These are phyloP conservation scores for Fistulifera solaris DNA, from an alignment of 108 stramenopile species.

Conservation along the genomic window DNA sequence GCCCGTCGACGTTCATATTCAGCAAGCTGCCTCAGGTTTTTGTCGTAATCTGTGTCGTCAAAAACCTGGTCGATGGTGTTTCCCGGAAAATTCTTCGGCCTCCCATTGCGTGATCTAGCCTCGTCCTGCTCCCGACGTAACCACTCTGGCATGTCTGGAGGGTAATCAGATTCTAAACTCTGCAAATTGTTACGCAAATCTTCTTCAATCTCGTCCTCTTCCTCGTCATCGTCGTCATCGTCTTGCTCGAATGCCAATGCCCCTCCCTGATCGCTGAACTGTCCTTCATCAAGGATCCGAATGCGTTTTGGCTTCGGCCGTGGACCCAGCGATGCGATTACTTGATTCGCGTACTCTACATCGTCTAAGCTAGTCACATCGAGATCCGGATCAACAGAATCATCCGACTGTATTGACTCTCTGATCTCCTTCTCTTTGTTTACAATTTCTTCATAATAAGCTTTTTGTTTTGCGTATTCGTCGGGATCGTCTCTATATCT, in stretches of 20 bases:
- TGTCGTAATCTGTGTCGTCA: slow-evolving; percentile 39
- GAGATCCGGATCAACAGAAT: slow-evolving; percentile 8
- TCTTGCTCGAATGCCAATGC: slow-evolving; percentile 1
- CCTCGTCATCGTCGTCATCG: slow-evolving; percentile 15
- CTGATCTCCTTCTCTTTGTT: slow-evolving; percentile 48
- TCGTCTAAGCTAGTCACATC: slow-evolving; percentile 22
- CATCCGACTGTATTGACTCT: slow-evolving; percentile 21
- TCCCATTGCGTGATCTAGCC: background rate
- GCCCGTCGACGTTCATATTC: slow-evolving; percentile 30
- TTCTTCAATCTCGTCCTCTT: slow-evolving; percentile 13
- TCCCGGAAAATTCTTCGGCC: slow-evolving; percentile 9
- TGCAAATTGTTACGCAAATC: slow-evolving; percentile 5
- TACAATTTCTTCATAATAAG: slow-evolving; percentile 39
- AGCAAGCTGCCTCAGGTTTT: slow-evolving; percentile 27
- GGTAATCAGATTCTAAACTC: too few relatives aligned
- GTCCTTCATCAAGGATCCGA: slow-evolving; percentile 18
- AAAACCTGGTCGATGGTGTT: slow-evolving; percentile 19
- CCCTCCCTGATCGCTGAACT: slow-evolving; percentile 23
- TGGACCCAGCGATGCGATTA: slow-evolving; percentile 15
- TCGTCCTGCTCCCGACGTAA: slow-evolving; percentile 29
- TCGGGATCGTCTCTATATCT: slow-evolving; percentile 33
- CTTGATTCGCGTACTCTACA: slow-evolving; percentile 39
- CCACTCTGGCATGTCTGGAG: slow-evolving; percentile 39
- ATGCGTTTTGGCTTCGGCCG: slow-evolving; percentile 19
- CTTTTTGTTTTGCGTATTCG: slow-evolving; percentile 37